These are phyloP conservation scores for Sisymbrium irio DNA, from an alignment of 345 rosid species.

Conservation along the genomic window DNA sequence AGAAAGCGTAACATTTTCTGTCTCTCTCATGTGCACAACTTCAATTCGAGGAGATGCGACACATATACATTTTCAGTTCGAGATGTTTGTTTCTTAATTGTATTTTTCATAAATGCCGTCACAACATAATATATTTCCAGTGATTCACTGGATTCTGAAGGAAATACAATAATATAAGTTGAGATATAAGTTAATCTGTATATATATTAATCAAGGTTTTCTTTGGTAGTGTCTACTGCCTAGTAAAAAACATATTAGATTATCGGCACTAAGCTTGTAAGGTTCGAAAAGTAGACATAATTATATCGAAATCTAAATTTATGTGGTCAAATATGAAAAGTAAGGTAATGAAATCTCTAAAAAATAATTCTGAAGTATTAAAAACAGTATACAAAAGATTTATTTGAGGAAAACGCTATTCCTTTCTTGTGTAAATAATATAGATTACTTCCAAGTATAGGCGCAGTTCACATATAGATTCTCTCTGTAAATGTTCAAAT, in stretches of 20 bases:
- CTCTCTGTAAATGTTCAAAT: no score
- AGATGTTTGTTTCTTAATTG: no score
- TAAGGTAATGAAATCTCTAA: constrained; percentile 32
- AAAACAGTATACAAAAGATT: not conserved
- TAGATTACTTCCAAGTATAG: no score
- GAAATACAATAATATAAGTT: not conserved
- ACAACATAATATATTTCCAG: no score
- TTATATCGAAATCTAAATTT: not conserved
- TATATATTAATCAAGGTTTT: not conserved
- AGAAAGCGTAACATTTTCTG: no score
- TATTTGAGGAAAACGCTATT: not conserved
- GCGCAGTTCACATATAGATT: no score
- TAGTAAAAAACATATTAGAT: not conserved
- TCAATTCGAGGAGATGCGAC: no score
- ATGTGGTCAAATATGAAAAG: not conserved
- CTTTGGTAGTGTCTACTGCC: constrained; percentile 18
- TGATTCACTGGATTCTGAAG: no score
- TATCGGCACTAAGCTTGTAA: constrained; percentile 8
- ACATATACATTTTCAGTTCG: no score
- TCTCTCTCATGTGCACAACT: no score
- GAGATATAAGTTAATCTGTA: not conserved
- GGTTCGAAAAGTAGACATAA: constrained; percentile 17
- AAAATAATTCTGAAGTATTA: not conserved
- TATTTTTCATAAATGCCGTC: no score
- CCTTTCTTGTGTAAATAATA: no score